Evolutionary conservation across 1,284 basidiomycete genomes (phyloP), one percentile per base, ranked within the genome.

Genomic region (Ganoderma lucidum): DNA sequence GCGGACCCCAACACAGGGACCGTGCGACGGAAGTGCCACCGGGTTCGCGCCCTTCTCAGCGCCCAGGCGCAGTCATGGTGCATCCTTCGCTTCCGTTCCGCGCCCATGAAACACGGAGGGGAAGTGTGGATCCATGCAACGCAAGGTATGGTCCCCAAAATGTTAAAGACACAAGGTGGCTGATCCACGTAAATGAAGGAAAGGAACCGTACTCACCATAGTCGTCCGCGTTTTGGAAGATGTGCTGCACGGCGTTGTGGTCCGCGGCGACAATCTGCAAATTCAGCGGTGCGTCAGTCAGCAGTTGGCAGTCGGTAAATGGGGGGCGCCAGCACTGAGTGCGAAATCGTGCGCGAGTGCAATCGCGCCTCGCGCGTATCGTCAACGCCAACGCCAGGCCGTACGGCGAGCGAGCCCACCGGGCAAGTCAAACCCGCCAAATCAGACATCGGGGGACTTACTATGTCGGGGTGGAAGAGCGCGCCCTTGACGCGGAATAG

Each of bases 401-500:
- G 48, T 8, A 23, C 48, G 23, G n/a, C 48, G 48, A 4, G 19
- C 44, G 19, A 15, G 45, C 62, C 23, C 55, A 48, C 28, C 28
- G 23, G 8, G 6, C 15, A n/a, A 53, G 19, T 19, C 9, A 30
- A 41, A 23, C 17, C 23, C n/a, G 56, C 15, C 15, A 39, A 39
- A 6, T 39, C 44, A 19, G 59, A 35, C 3, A 8, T 12, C 35
- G 6, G 62, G 53, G 15, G 14, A 78, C 80, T 59, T 64, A 81
- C 82, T 62, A 82, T 79, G 73, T 82, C 81, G 23, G 73, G 72
- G 67, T 82, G 82, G 68, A 81, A 80, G 55, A 84, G 75, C 14
- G 83, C 82, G 53, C 75, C 80, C 69, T 81, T 82, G 75, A 83
- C 80, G 63, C 76, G 78, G 77, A 79, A 83, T 56, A 82, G 71